Evolutionary conservation across 257 asterid species (phyloP).

Genomic region (Craterostigma plantagineum): DNA sequence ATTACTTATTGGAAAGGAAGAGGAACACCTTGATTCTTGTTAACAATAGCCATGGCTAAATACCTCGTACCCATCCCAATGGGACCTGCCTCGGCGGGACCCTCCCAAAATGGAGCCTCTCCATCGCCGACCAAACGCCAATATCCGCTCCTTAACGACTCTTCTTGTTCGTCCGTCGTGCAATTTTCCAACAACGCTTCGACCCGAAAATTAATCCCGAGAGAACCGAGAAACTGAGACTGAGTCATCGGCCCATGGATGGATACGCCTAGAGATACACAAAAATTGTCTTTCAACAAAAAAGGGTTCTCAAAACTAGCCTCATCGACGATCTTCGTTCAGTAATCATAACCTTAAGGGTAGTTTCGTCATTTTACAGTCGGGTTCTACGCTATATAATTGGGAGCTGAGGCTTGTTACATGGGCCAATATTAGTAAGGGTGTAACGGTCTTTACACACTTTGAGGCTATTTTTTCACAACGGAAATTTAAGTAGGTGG

Average conservation of each 20-base stretch:
- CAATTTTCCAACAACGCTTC: constrained; percentile 58
- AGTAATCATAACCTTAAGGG: too few relatives aligned
- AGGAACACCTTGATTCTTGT: constrained; percentile 59
- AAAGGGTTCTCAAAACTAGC: too few relatives aligned
- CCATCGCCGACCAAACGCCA: constrained; percentile 91
- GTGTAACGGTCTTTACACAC: too few relatives aligned
- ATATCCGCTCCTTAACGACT: constrained; percentile 44
- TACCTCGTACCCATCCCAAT: constrained; percentile 72
- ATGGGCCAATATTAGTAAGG: background rate
- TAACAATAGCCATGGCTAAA: constrained; percentile 53
- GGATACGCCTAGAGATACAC: constrained; percentile 34
- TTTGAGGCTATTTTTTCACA: too few relatives aligned
- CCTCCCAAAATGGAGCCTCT: constrained; percentile 78
- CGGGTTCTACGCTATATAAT: too few relatives aligned
- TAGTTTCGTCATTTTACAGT: background rate
- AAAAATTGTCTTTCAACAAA: too few relatives aligned
- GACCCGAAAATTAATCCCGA: constrained; percentile 60
- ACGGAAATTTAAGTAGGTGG: too few relatives aligned
- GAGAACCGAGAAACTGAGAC: constrained; percentile 67
- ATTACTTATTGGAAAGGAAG: too few relatives aligned
- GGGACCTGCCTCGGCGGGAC: constrained; percentile 50
- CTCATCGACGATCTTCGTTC: too few relatives aligned
- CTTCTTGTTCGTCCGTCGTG: constrained; percentile 49
- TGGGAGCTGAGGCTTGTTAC: background rate
- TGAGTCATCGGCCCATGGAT: constrained; percentile 79